A percentile compares a stretch with the other conserved stretches of the same genome.
These are phyloP conservation scores for Trametopsis cervina DNA, from an alignment of 768 basidiomycete species.

Conservation along the genomic window DNA sequence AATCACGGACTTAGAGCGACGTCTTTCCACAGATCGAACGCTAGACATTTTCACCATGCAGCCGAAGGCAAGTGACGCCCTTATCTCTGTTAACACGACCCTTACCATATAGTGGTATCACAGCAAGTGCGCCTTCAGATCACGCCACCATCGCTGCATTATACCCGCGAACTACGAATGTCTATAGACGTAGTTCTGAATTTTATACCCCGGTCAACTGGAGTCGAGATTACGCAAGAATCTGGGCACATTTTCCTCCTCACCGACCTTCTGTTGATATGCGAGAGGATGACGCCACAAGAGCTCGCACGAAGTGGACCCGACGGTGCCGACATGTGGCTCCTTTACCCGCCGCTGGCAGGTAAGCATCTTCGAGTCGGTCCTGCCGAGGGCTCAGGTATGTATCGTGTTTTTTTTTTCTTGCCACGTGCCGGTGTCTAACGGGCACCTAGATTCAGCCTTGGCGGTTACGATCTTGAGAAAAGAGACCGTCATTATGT, in stretches of 20 bases:
- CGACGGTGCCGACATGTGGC: conserved; percentile 78
- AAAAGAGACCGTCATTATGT: conserved; percentile 75
- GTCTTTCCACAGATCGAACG: conserved; percentile 70
- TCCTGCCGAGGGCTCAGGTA: conserved; percentile 56
- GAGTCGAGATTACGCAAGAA: conserved; percentile 64
- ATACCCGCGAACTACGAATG: conserved; percentile 67
- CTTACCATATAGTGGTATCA: conserved; percentile 6
- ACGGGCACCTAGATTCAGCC: conserved; percentile 46
- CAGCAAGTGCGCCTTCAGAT: conserved; percentile 92
- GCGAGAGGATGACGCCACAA: conserved; percentile 71
- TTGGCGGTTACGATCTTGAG: conserved; percentile 79
- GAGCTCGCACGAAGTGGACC: conserved; percentile 45
- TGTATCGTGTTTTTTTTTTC: conserved; percentile 18
- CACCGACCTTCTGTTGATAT: conserved; percentile 88
- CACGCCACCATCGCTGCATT: conserved; percentile 69
- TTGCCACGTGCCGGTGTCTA: conserved; percentile 6
- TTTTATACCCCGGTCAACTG: conserved; percentile 72
- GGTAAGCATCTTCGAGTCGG: conserved; percentile 83
- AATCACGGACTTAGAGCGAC: conserved; percentile 71
- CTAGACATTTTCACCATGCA: conserved; percentile 96
- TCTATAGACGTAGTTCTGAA: conserved; percentile 67
- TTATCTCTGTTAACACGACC: conserved; percentile 2
- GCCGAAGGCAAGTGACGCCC: conserved; percentile 69
- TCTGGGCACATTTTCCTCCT: conserved; percentile 83
- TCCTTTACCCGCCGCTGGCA: conserved; percentile 91